Percentiles rank a stretch among this genome's conserved stretches.
phyloP scores from a whole-genome alignment of 2,329 filamentous ascomycete species.

The Fusarium poae region DNA sequence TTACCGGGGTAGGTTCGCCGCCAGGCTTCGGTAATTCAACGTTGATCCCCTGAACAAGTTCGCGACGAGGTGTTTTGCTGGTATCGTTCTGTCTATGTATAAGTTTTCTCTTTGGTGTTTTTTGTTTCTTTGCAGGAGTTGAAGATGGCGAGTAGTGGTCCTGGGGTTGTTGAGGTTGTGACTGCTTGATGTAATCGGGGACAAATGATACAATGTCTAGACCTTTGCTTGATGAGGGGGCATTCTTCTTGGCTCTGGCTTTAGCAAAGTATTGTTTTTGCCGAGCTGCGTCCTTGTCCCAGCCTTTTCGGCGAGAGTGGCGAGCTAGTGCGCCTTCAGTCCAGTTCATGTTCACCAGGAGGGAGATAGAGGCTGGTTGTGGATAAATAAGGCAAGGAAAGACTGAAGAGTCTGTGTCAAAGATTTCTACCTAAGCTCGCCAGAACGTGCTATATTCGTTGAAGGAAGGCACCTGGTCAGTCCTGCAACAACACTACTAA shows the following conservation, averaged over 20 bases:
- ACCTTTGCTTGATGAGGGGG: slow-evolving; percentile 16
- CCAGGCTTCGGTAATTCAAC: neutral
- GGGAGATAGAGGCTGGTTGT: neutral
- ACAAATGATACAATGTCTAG: slow-evolving; percentile 40
- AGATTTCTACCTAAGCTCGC: neutral
- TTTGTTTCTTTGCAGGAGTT: slow-evolving; percentile 17
- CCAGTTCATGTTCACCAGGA: slow-evolving; percentile 56
- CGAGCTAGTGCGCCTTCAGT: slow-evolving; percentile 56
- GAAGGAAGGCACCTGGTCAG: neutral
- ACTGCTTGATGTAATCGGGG: slow-evolving; percentile 47
- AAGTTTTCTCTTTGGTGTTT: slow-evolving; percentile 21
- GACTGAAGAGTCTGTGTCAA: neutral
- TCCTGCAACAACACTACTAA: neutral
- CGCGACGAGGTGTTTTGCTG: too few relatives aligned
- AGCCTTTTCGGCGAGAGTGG: slow-evolving; percentile 53
- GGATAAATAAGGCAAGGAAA: neutral
- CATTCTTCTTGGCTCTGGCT: slow-evolving; percentile 46
- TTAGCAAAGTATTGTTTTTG: slow-evolving; percentile 58
- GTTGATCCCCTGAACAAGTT: neutral
- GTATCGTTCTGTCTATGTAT: slow-evolving; percentile 13
- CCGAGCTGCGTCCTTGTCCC: slow-evolving; percentile 51
- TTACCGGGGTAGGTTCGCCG: neutral
- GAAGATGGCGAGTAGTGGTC: slow-evolving; percentile 1
- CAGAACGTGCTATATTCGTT: neutral
- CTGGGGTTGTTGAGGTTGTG: neutral